Base-by-base conservation (phyloP, 2,329 filamentous ascomycete species). In the Clonostachys rosea region DNA sequence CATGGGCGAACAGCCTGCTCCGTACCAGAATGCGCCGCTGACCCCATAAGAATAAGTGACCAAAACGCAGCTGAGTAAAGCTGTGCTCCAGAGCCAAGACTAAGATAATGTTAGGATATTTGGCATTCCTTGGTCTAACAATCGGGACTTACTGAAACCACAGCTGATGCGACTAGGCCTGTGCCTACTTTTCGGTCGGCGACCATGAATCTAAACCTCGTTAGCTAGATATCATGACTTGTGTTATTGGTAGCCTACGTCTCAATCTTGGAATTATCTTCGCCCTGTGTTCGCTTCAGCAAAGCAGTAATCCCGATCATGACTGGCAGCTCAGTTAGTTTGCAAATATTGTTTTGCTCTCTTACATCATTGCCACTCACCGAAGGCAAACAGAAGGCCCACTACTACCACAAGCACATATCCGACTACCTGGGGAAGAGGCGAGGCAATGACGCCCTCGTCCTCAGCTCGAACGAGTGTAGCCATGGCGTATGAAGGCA, bases 41-140 rank as follows among this genome's bases (percentile, higher is more conserved):
- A 86, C 71, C 4, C 81, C 85, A 57, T 90, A 90, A 50, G 79
- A 74, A 64, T 92, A 92, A 51, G 86, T 87, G 14, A 92, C 85
- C 14, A 81, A 78, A 3, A 85, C 83, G 3, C 79, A 84, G 59
- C 90, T 86, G 6, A 91, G 73, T 11, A 90, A 71, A 0, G 87
- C 90, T 20, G 86, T 87, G 1, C 87, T 87, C 88, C 88, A 92
- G 0, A 88, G 92, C 89, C 89, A 94, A 8, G 84, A 50, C 10
- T 87, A 91, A 10, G 9, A 24, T 9, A 9, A 10, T 30, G 24
- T 30, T 10, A 30, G 24, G 9, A 30, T 30, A 30, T 30, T 4
- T 10, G 9, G 24, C 24, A 10, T 30, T 10, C 4, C 24, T 10
- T 30, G 24, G 24, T 4, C 10, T 9, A 10, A 30, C 24, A 10